phyloP scores from a whole-genome alignment of 495 filamentous ascomycete species.

The Daldinia loculata region DNA sequence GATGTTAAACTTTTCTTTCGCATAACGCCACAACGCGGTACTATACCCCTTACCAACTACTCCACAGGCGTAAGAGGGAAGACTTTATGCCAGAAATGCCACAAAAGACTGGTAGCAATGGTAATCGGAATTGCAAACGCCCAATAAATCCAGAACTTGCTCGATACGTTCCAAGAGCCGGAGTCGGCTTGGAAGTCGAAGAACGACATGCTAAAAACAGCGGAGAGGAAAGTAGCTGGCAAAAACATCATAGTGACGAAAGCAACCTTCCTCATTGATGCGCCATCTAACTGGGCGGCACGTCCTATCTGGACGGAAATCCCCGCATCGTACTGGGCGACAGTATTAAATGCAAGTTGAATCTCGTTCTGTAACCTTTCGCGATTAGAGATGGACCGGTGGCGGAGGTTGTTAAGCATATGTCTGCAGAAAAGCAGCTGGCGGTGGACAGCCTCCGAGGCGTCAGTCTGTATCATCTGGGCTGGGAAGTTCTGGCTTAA shows the following conservation, averaged over 20 bases:
- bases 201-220: constrained; percentile 47
- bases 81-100: background rate
- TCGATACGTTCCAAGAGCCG: constrained; percentile 39
- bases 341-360: constrained; percentile 52
- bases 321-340: constrained; percentile 51
- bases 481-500: background rate
- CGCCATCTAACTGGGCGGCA: constrained; percentile 51
- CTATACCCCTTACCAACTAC: background rate
- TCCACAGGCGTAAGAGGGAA: background rate
- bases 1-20: too few species aligned
- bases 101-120: background rate
- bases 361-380: constrained; percentile 55
- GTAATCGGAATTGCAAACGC: constrained; percentile 33
- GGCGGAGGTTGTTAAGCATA: constrained; percentile 51
- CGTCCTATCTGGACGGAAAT: constrained; percentile 48
- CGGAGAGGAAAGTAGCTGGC: constrained; percentile 47
- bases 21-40: background rate
- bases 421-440: constrained; percentile 48
- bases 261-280: constrained; percentile 49
- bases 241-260: constrained; percentile 48
- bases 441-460: constrained; percentile 34
- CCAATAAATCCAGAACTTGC: constrained; percentile 51
- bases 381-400: constrained; percentile 53
- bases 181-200: constrained; percentile 39
- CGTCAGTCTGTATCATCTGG: constrained; percentile 22